Base-by-base conservation (phyloP, 129 eudicot species). In the Tanacetum coccineum region DNA sequence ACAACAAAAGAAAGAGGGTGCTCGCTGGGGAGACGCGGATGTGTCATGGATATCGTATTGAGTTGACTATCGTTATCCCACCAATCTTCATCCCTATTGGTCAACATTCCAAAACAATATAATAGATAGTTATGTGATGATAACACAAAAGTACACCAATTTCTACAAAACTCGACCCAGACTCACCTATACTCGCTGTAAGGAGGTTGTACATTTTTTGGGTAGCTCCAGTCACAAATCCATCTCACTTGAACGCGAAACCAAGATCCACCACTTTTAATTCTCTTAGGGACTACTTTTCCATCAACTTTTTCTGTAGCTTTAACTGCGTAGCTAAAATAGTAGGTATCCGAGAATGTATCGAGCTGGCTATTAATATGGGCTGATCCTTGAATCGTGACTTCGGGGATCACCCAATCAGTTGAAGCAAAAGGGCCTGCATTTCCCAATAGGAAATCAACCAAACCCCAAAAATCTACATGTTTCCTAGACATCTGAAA, bases 51-150 rank as follows among this genome's bases (percentile, higher is more conserved):
- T 79, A 86, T 64, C 17, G 86, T 86, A 86, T 89, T 89, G 56
- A 89, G 84, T 47, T 91, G 90, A 40, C 96, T 89, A 63, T 89
- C 94, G 53, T 89, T 89, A 44, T 89, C 96, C 94, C 96, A 89
- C 94, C 96, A 89, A 67, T 89, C 87, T 63, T 89, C 90, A 68
- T 89, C 96, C 81, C 96, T 89, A 74, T 46, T 70, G 46, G 32
- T 32, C 40, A 19, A 18, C 53, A 8, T 66, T 48, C 53, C 20
- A 42, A 10, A 40, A 15, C 15, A n/a, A n/a, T n/a, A n/a, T n/a
- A 4, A 62, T 9, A 39, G 19, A 18, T 40, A 17, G 15, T 62
- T 42, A 6, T 6, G n/a, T 62, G 67, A 62, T 40, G 32, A 48
- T 47, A 12, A 66, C 3, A 65, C 0, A 13, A 8, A 49, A 26